Evolutionary conservation across 2,329 filamentous ascomycete genomes (phyloP).

Genomic region (Pseudocercospora crystallina): DNA sequence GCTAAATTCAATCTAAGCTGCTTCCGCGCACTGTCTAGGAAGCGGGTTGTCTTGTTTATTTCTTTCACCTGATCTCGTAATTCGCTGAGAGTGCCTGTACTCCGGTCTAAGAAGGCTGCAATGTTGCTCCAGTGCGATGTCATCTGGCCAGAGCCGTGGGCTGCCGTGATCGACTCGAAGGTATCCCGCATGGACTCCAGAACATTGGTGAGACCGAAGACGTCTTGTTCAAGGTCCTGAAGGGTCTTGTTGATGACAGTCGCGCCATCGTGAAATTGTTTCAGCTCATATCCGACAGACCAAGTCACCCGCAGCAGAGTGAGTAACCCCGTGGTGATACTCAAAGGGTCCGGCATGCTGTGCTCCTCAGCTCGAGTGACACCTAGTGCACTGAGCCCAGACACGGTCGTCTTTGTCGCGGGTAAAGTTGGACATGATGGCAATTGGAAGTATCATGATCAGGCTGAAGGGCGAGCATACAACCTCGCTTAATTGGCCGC

Average conservation of each 20-base stretch:
- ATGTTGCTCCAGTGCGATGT: slow-evolving; percentile 4
- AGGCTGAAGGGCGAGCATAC: no score
- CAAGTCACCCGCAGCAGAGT: neutral
- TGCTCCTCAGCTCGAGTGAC: no score
- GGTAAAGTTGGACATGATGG: no score
- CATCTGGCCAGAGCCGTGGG: neutral
- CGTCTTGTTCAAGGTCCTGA: neutral
- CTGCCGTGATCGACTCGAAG: neutral
- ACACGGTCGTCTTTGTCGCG: no score
- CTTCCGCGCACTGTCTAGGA: neutral
- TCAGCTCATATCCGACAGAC: neutral
- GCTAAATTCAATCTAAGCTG: slow-evolving; percentile 7
- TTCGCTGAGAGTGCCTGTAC: neutral
- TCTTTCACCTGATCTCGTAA: neutral
- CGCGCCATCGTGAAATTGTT: slow-evolving; percentile 5
- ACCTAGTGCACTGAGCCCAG: no score
- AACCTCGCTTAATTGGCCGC: no score
- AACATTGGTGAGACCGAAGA: neutral
- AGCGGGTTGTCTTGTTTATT: neutral
- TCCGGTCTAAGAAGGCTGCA: neutral
- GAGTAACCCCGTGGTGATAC: neutral
- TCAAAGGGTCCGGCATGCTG: slow-evolving; percentile 2
- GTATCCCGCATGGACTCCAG: slow-evolving; percentile 5
- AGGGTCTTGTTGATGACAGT: neutral
- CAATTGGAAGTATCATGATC: no score